phyloP scores from a whole-genome alignment of 306 rosid genomes.

The cucumber (Cucumis sativus) region DNA sequence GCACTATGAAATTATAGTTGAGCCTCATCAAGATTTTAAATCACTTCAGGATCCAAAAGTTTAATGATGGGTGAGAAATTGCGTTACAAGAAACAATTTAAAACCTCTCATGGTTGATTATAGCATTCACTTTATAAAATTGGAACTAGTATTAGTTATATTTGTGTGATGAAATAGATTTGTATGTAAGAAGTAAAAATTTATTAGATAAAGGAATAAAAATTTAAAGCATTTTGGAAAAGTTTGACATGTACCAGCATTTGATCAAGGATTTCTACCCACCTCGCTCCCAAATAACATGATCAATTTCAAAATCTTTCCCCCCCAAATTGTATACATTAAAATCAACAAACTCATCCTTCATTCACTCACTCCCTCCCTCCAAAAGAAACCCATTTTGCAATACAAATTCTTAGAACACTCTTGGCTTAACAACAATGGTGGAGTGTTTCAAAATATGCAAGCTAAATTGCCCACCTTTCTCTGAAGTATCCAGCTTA shows the following conservation, averaged over 20 bases:
- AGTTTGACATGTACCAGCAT: neutral
- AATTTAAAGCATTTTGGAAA: neutral
- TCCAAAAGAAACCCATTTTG: neutral
- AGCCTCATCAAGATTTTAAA: no score
- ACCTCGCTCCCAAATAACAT: neutral
- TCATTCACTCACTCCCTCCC: neutral
- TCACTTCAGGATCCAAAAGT: no score
- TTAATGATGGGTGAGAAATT: no score
- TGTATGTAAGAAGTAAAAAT: neutral
- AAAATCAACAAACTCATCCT: no score
- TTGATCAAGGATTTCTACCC: neutral
- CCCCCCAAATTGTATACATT: neutral
- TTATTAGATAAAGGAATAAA: neutral
- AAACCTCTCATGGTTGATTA: no score
- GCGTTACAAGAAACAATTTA: no score
- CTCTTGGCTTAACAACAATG: constrained; percentile 59
- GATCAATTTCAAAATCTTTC: neutral
- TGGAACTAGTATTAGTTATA: no score
- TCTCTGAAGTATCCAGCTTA: constrained; percentile 61
- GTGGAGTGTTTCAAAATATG: constrained; percentile 83
- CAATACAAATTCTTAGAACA: neutral
- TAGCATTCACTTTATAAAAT: no score
- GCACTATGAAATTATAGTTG: no score
- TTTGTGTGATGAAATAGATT: neutral
- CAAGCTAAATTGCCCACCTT: constrained; percentile 86